Evolutionary conservation across 1,139 yeast species (phyloP), one percentile per base, ranked within the genome.

Genomic region (Diutina pseudorugosa): DNA sequence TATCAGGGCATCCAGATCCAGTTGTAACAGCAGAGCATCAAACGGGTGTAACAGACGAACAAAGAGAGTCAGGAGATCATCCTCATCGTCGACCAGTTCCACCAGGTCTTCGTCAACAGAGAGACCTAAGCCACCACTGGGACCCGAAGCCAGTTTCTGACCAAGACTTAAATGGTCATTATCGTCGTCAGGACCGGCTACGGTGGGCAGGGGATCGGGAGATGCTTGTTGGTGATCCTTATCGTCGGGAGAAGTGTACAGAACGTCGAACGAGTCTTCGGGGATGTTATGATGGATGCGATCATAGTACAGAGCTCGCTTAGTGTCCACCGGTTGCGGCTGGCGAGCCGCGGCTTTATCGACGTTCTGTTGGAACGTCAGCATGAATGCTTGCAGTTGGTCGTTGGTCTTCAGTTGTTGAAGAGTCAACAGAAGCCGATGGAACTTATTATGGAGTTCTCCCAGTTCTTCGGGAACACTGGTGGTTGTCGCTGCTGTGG

Each of bases 31-130:
- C 50, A 11, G 42, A 5, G 96, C 77, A 61, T 87, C 90, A 63
- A 91, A 91, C 2, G 90, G 73, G 63, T 89, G 96, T 18, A 86
- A 71, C 0, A 97, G 93, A 56, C 79, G 66, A 23, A 79, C 77
- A 60, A 79, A 80, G 27, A 75, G 61, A 3, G 73, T 67, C 0
- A 78, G 72, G 54, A 73, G 66, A 18, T 47, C 50, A 19, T 47
- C 42, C 5, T 47, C 50, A 18, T 36, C 50, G 9, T 33, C 42
- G 41, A 12, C 41, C 12, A 25, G 21, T 16, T 45, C 48, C 40
- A 25, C 40, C 50, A 47, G 50, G 18, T 30, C 25, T 5, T 18
- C 21, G 16, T 33, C 41, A 14, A 47, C 41, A 4, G 16, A 20
- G 30, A 30, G 30, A 4, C 41, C 41, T 8, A 30, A 20, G 16